Base-by-base conservation (phyloP, 225 moss, liverwort and hornwort species). In the Anthoceros angustus region DNA sequence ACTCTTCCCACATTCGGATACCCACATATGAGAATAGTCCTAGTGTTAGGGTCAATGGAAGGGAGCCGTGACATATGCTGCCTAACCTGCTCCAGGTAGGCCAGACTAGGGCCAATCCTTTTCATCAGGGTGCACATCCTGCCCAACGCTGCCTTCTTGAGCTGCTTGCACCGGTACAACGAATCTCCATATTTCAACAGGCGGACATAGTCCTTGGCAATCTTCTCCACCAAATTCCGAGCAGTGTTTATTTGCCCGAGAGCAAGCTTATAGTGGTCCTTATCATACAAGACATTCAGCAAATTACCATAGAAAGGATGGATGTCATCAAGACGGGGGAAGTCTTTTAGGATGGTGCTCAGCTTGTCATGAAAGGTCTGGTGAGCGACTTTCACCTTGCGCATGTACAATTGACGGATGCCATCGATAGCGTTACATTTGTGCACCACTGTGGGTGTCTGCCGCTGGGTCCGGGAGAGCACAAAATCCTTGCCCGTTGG, bases 1-100 rank as follows among this genome's bases (percentile, higher is more conserved):
- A 71, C 98, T 98, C 89, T 98, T 98, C 18, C 98, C 10, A 98
- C 98, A 70, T 98, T 98, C 0, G 89, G 98, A 65, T 92, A 98
- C 7, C 92, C 92, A 68, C 92, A 98, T 40, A 98, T 81, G n/a
- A 98, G 73, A 43, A 98, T 84, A 0, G 92, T 98, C 62, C 98
- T 84, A 18, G 91, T 82, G 65, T 98, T 98, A 41, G 98, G 98
- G 66, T 98, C 98, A 42, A 98, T 98, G 0, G 92, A 92, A 10
- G 98, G 98, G 60, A 98, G 84, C 71, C 98, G 85, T 20, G 98
- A 98, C 74, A 98, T 80, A 73, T 98, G 98, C 79, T 98, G 84
- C 78, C 98, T 83, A 18, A 92, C 92, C 71, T 92, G 87, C 73
- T 98, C 92, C 81, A 98, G 76, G 67, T 98, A 98, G 5, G 98